Base-by-base conservation (phyloP, 2,329 filamentous ascomycete species). In the Diaporthe sp. region DNA sequence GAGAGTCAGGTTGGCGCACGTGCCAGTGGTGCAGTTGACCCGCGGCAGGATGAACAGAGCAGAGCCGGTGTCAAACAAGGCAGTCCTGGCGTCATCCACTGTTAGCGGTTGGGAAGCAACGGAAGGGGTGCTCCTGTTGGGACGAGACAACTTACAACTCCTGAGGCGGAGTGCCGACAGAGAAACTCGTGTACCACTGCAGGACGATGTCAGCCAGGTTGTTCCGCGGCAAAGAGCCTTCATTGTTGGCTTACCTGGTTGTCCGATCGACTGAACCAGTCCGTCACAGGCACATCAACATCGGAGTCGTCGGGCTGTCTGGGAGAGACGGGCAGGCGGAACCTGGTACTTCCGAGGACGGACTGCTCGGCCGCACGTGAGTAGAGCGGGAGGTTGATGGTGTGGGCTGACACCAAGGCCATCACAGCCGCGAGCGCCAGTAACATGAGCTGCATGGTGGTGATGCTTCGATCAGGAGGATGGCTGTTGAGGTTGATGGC, bases 41-140 rank as follows among this genome's bases (percentile, higher is more conserved):
- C 75, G 73, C 15, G 81, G 80, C 12, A 83, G 72, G 7, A 83
- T 71, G n/a, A 83, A 78, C 22, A 80, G 78, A 1, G 75, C 77
- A 4, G 80, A 82, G 22, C 80, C 81, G 0, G 82, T 83, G 57
- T 82, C 81, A 55, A 82, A 81, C 22, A 82, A 77, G 42, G 82
- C 81, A 7, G 81, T 81, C 59, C 80, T 82, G 10, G 13, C 4
- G 9, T 34, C 8, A 49, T 4, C 15, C 5, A 19, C 7, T 53
- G 46, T 68, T 28, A 68, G 44, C 7, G 3, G 3, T 25, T 42
- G 2, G 4, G n/a, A 3, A 15, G 6, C 37, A 37, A 6, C 8
- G 31, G 12, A 44, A 17, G 9, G 6, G 22, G 28, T 5, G 9
- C 10, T 31, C 15, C 12, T 1, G 19, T 39, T 25, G 19, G 25